phyloP scores from a whole-genome alignment of 108 stramenopile species.

The Stephanodiscus triporus region DNA sequence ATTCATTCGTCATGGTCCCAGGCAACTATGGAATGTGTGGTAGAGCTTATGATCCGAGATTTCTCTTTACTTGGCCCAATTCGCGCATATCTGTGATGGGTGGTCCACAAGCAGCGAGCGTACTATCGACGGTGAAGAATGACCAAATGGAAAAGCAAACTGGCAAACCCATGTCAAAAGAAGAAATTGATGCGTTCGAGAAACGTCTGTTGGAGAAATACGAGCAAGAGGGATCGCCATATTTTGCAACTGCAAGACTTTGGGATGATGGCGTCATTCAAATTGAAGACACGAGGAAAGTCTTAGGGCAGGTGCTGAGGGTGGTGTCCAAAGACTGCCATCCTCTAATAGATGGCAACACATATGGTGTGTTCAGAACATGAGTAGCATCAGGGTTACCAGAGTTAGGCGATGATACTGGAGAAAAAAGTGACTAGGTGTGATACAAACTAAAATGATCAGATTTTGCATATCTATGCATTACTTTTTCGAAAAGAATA shows the following conservation, averaged over 20 bases:
- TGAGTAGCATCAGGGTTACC: constrained; percentile 1
- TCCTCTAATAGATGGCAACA: constrained; percentile 15
- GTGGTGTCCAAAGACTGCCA: constrained; percentile 67
- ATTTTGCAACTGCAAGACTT: constrained; percentile 91
- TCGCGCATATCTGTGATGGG: constrained; percentile 97
- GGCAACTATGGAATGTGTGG: constrained; percentile 99
- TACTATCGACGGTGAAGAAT: constrained; percentile 91
- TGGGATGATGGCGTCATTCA: constrained; percentile 99
- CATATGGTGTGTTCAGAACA: constrained; percentile 57
- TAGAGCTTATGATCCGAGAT: constrained; percentile 92
- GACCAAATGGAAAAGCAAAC: constrained; percentile 79
- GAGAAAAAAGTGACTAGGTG: background rate
- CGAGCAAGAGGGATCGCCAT: constrained; percentile 83
- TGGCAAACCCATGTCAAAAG: constrained; percentile 60
- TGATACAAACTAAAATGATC: too few species aligned
- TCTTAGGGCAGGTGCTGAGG: constrained; percentile 84
- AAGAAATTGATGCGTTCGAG: constrained; percentile 76
- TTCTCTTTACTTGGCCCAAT: constrained; percentile 99
- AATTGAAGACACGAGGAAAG: constrained; percentile 87
- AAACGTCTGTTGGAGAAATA: constrained; percentile 78
- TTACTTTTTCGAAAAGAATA: too few species aligned
- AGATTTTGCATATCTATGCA: too few species aligned
- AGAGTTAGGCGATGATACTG: background rate
- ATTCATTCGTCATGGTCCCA: constrained; percentile 1
- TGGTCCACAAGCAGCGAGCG: constrained; percentile 96